Conservation (phyloP, 2,329 filamentous ascomycete species). For the Rutstroemia sydowiana region DNA sequence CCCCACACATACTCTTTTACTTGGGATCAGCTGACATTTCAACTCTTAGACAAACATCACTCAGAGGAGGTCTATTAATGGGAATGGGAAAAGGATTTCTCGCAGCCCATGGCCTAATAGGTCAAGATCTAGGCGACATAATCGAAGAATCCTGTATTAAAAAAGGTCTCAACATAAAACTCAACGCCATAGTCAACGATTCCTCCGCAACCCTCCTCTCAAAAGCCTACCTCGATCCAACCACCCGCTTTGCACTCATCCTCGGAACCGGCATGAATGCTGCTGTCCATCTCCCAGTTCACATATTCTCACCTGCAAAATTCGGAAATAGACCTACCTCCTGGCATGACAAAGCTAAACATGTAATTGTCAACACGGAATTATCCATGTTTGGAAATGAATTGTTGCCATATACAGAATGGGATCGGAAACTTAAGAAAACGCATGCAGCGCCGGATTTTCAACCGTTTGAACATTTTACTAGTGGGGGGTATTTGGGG, state of each 20-base stretch:
- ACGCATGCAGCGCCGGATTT: slow-evolving; percentile 50
- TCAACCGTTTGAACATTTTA: slow-evolving; percentile 54
- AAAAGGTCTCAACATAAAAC: slow-evolving; percentile 42
- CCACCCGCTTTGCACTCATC: slow-evolving; percentile 57
- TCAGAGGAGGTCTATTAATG: slow-evolving; percentile 50
- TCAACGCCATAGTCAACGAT: slow-evolving; percentile 60
- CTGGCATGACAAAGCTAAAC: slow-evolving; percentile 52
- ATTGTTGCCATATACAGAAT: slow-evolving; percentile 52
- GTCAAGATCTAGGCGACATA: slow-evolving; percentile 52
- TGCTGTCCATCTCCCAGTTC: slow-evolving; percentile 54
- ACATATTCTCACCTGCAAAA: slow-evolving; percentile 46
- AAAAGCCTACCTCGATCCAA: slow-evolving; percentile 47
- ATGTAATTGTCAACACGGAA: slow-evolving; percentile 62
- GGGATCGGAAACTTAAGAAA: slow-evolving; percentile 48
- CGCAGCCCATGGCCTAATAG: slow-evolving; percentile 49
- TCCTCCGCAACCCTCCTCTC: slow-evolving; percentile 60
- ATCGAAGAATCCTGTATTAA: slow-evolving; percentile 46
- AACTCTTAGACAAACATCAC: slow-evolving; percentile 52
- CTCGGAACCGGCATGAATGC: slow-evolving; percentile 62
- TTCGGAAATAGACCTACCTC: slow-evolving; percentile 46
- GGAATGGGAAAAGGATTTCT: slow-evolving; percentile 61
- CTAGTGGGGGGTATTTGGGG: slow-evolving; percentile 60
- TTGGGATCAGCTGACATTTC: slow-evolving; percentile 21
- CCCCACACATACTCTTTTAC: slow-evolving; percentile 14
- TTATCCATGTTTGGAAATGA: slow-evolving; percentile 58